Evolutionary conservation across 805 yeast genomes (phyloP), one percentile per base, ranked within the genome.

Genomic region (Metschnikowia aberdeeniae): DNA sequence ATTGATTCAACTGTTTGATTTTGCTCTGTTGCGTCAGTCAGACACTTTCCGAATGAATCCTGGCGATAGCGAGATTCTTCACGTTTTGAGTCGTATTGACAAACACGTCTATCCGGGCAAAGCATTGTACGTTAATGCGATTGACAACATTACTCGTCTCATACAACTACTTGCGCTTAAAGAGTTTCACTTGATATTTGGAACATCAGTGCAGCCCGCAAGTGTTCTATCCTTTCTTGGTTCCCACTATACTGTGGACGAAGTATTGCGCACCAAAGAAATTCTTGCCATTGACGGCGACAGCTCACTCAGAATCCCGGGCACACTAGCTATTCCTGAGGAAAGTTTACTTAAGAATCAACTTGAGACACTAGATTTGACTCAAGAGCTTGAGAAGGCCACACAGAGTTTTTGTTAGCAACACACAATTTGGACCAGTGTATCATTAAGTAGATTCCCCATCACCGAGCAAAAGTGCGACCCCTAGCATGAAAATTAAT

Each of bases 81-180:
- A 37, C 20, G 33, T 45, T 4, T 36, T 41, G 14, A 27, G 36
- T 26, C 36, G 51, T 8, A 52, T 52, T 10, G 52, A 52, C 27
- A 42, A 40, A 13, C 36, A 41, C 14, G 49, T 38, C 36, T 42
- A 31, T 19, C 54, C 56, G 7, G 57, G 57, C 0, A 54, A 54
- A 34, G 32, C 33, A 12, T 28, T 45, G 6, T 54, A 42, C 29
- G 47, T 54, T 8, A 36, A 32, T 14, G 57, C 54, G 1, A n/a
- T 54, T 9, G 53, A 48, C 20, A 52, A 50, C 39, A 43, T 52
- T 6, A 40, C 47, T 10, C 28, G 54, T 11, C 43, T 54, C 9
- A 20, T 48, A 4, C 50, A 54, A 35, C 44, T 54, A 3, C 47
- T 54, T 5, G n/a, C 53, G 6, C 12, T 52, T 1, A 45, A 45